Percentiles rank a stretch among this genome's conserved stretches.
These are phyloP conservation scores for Pochonia chlamydosporia DNA, from an alignment of 2,329 filamentous ascomycete genomes.

Conservation along the genomic window DNA sequence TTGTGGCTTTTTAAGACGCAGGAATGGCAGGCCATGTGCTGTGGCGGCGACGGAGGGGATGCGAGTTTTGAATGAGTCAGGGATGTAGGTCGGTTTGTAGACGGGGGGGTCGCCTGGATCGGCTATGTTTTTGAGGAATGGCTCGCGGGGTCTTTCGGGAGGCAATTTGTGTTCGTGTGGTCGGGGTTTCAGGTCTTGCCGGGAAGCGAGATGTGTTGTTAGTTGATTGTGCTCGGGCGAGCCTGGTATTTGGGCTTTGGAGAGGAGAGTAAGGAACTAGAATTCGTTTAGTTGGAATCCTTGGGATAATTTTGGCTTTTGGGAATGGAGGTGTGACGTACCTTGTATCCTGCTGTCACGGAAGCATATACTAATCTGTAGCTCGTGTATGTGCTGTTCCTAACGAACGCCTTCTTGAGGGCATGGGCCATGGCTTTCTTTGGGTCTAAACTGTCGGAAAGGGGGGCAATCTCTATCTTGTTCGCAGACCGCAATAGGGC, in stretches of 20 bases:
- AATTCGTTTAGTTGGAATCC: background rate
- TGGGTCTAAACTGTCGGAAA: conserved; percentile 18
- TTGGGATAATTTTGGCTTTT: too few species aligned
- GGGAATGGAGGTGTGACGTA: too few species aligned
- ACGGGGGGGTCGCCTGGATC: conserved; percentile 30
- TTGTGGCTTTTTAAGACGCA: conserved; percentile 63
- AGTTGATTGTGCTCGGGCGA: conserved; percentile 36
- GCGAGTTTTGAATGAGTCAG: conserved; percentile 25
- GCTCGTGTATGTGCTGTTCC: conserved; percentile 53
- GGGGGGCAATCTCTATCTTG: conserved; percentile 45
- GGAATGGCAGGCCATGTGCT: conserved; percentile 53
- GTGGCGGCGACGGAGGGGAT: conserved; percentile 52
- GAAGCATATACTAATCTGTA: conserved; percentile 54
- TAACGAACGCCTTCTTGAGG: conserved; percentile 56
- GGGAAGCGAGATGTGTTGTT: conserved; percentile 31
- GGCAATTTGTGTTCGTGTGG: conserved; percentile 12
- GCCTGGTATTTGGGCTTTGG: conserved; percentile 29
- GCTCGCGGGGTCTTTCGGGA: conserved; percentile 16
- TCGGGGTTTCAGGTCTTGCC: conserved; percentile 11
- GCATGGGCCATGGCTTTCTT: conserved; percentile 34
- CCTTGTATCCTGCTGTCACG: conserved; percentile 64
- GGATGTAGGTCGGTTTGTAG: conserved; percentile 42
- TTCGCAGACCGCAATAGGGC: conserved; percentile 57
- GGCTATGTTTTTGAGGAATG: conserved; percentile 28
- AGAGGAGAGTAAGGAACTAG: conserved; percentile 36